These are phyloP conservation scores for Termitomyces sp. DNA, from an alignment of 768 basidiomycete genomes.

Conservation along the genomic window DNA sequence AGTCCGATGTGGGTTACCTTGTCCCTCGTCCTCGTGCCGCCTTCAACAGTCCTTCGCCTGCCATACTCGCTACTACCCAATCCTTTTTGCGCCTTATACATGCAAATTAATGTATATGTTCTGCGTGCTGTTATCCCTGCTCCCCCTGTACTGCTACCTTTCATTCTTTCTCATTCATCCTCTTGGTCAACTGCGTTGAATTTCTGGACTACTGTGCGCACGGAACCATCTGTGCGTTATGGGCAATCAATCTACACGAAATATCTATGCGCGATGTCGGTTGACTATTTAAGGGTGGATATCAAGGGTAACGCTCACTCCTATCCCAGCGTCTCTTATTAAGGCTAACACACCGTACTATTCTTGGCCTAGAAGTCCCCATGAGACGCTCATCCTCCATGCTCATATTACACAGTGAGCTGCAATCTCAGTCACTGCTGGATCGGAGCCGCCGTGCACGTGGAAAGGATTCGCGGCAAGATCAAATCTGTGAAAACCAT, in stretches of 20 bases:
- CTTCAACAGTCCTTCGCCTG: neutral
- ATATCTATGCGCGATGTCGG: neutral
- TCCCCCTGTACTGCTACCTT: neutral
- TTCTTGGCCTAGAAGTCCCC: neutral
- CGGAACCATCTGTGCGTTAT: neutral
- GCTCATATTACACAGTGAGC: neutral
- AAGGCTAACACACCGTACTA: neutral
- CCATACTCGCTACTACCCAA: neutral
- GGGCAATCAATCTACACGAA: neutral
- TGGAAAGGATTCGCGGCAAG: neutral
- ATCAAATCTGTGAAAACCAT: neutral
- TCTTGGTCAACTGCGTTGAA: neutral
- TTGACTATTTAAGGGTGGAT: neutral
- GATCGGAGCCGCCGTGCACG: neutral
- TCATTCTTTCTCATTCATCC: neutral
- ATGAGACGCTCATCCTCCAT: neutral
- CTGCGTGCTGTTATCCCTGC: neutral
- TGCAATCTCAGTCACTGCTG: neutral
- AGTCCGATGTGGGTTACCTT: constrained; percentile 2
- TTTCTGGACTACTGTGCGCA: neutral
- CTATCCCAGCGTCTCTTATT: neutral
- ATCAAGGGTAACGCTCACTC: neutral
- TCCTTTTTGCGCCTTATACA: neutral
- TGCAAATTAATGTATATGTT: neutral
- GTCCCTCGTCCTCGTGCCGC: constrained; percentile 6